phyloP scores from a whole-genome alignment of 2,329 filamentous ascomycete genomes.

The Verticillium albo-atrum region DNA sequence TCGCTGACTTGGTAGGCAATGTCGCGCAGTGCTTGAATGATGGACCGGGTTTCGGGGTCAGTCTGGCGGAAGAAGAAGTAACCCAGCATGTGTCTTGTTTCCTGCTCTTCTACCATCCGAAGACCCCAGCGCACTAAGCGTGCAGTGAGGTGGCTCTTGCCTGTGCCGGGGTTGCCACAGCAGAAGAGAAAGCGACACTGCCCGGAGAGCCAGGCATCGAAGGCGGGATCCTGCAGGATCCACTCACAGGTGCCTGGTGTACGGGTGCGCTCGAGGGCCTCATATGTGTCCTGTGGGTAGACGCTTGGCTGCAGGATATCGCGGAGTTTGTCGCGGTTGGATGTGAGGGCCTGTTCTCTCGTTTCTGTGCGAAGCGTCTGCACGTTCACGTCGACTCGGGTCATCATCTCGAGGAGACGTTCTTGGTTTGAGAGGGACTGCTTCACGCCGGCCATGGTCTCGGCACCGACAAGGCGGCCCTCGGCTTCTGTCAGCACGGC shows the following conservation, averaged over 20 bases:
- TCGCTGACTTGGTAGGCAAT: slow-evolving; percentile 42
- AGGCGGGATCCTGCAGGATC: slow-evolving; percentile 33
- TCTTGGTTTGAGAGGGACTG: slow-evolving; percentile 30
- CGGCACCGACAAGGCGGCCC: slow-evolving; percentile 36
- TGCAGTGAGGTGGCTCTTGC: slow-evolving; percentile 41
- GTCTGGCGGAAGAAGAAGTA: slow-evolving; percentile 47
- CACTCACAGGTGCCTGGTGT: slow-evolving; percentile 40
- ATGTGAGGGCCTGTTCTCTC: slow-evolving; percentile 23
- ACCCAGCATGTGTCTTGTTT: slow-evolving; percentile 22
- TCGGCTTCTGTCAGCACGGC: slow-evolving; percentile 35
- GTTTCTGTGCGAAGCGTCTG: slow-evolving; percentile 27
- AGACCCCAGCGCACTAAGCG: slow-evolving; percentile 36
- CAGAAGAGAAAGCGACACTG: slow-evolving; percentile 38
- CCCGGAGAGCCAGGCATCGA: slow-evolving; percentile 32
- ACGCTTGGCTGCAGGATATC: slow-evolving; percentile 36
- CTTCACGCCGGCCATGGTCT: slow-evolving; percentile 33
- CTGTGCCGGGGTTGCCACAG: slow-evolving; percentile 37
- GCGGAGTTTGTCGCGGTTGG: slow-evolving; percentile 31
- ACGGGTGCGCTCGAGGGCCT: slow-evolving; percentile 32
- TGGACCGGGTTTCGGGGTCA: slow-evolving; percentile 38
- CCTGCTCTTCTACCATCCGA: slow-evolving; percentile 19
- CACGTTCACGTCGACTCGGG: slow-evolving; percentile 25
- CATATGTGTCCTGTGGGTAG: slow-evolving; percentile 36
- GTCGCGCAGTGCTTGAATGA: slow-evolving; percentile 39
- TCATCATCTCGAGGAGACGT: slow-evolving; percentile 24